phyloP scores from a whole-genome alignment of 805 yeast species.

The Metschnikowia dekortorum region DNA sequence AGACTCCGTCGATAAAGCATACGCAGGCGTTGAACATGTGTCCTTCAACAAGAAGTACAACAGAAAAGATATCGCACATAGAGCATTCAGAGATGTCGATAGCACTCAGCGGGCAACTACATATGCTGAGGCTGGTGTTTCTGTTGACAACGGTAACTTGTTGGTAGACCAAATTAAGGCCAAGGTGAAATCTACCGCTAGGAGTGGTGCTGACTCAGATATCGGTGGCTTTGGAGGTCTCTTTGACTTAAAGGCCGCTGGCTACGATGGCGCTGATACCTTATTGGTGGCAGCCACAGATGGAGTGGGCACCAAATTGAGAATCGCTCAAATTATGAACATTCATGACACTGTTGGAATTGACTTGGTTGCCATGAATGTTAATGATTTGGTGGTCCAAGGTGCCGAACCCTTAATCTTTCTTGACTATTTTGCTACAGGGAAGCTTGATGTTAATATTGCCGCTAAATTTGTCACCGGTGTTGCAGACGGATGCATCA shows the following conservation, averaged over 20 bases:
- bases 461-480: conserved; percentile 90
- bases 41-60: conserved; percentile 70
- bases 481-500: conserved; percentile 93
- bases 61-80: conserved; percentile 92
- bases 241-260: conserved; percentile 85
- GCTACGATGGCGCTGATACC: conserved; percentile 75
- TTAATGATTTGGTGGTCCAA: conserved; percentile 94
- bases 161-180: conserved; percentile 88
- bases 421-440: conserved; percentile 95
- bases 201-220: conserved; percentile 96
- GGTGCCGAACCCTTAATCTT: conserved; percentile 98
- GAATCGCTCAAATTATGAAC: conserved; percentile 85
- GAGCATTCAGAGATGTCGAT: conserved; percentile 70
- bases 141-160: conserved; percentile 91
- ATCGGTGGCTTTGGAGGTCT: conserved; percentile 99
- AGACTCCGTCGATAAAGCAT: conserved; percentile 82
- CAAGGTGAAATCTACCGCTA: conserved; percentile 84
- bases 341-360: conserved; percentile 98
- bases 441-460: conserved; percentile 75
- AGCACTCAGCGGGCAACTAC: conserved; percentile 49
- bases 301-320: conserved; percentile 97
- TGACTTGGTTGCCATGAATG: conserved; percentile 98
- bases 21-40: conserved; percentile 75
- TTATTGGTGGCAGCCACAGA: conserved; percentile 95
- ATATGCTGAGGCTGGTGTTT: conserved; percentile 94